These are phyloP conservation scores for maize (Zea mays) DNA, from an alignment of 176 grass and related monocot genomes.

Conservation along the genomic window Zm-B73-REFERENCE-NAM-5.0 NC_050100.1:223865001-223865500, in stretches of 20 bases:
- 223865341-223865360: constrained; percentile 48
- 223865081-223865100: neutral
- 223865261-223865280: neutral
- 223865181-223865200: neutral
- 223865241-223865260: constrained; percentile 2
- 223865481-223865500: constrained; percentile 87
- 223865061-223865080: neutral
- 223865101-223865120: constrained; percentile 37
- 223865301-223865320: constrained; percentile 1
- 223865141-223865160: constrained; percentile 13
- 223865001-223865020: neutral
- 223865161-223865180: constrained; percentile 5
- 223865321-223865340: constrained; percentile 49
- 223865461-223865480: constrained; percentile 90
- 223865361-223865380: constrained; percentile 74
- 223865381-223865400: neutral
- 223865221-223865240: neutral
- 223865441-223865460: neutral
- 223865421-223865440: neutral
- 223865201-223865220: neutral
- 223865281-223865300: constrained; percentile 13
- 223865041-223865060: neutral
- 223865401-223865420: constrained; percentile 30
- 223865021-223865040: neutral
- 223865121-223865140: constrained; percentile 8